phyloP scores from a whole-genome alignment of 2,329 filamentous ascomycete species.

The Colletotrichum horii region DNA sequence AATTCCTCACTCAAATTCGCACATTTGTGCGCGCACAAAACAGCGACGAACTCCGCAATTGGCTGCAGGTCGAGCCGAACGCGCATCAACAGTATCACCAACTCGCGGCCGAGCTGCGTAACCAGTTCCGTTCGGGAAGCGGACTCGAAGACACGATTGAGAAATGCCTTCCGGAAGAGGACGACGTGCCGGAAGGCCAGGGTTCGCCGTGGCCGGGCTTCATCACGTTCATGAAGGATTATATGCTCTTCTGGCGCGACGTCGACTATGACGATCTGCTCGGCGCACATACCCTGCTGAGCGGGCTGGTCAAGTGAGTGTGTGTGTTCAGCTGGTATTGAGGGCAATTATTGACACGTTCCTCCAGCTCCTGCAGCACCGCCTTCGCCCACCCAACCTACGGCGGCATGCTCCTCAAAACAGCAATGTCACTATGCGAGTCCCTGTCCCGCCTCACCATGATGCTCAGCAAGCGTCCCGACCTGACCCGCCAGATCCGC shows the following conservation, averaged over 20 bases:
- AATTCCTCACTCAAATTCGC: constrained; percentile 72
- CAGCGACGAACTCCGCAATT: constrained; percentile 69
- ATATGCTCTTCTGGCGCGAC: constrained; percentile 81
- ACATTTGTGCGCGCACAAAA: constrained; percentile 67
- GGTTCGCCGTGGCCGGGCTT: constrained; percentile 78
- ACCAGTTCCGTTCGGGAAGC: constrained; percentile 52
- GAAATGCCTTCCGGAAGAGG: constrained; percentile 66
- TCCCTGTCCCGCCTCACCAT: constrained; percentile 84
- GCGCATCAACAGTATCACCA: constrained; percentile 70
- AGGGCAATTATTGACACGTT: background rate
- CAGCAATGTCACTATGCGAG: constrained; percentile 81
- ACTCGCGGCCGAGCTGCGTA: constrained; percentile 71
- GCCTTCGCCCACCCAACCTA: constrained; percentile 81
- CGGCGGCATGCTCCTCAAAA: constrained; percentile 82
- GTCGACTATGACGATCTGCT: constrained; percentile 78
- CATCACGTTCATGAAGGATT: constrained; percentile 79
- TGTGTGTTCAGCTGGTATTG: background rate
- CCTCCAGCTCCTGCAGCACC: constrained; percentile 75
- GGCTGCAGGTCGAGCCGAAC: constrained; percentile 76
- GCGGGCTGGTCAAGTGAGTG: constrained; percentile 74
- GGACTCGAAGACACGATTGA: constrained; percentile 69
- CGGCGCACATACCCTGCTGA: constrained; percentile 76
- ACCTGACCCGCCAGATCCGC: constrained; percentile 72
- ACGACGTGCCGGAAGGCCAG: constrained; percentile 67
- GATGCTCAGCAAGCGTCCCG: constrained; percentile 79